Conservation (phyloP, 768 basidiomycete species). For the Pisolithus orientalis region DNA sequence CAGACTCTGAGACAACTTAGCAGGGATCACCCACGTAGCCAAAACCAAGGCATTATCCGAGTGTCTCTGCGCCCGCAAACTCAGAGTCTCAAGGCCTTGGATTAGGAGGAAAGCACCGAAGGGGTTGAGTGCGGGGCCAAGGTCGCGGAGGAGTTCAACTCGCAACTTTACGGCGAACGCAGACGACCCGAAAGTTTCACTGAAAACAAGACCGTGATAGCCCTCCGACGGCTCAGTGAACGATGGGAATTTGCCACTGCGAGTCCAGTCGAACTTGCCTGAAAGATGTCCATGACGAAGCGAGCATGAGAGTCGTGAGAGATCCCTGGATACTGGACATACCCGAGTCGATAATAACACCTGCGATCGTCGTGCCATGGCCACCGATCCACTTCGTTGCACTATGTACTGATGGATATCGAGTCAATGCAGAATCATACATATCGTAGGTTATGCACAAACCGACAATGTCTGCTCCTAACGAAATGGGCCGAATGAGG, state of each 20-base stretch:
- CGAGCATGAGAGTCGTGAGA: background rate
- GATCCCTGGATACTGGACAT: slow-evolving; percentile 8
- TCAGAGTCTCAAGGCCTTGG: slow-evolving; percentile 59
- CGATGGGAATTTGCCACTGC: slow-evolving; percentile 48
- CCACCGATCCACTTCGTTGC: slow-evolving; percentile 67
- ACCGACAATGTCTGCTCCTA: slow-evolving; percentile 53
- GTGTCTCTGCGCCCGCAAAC: slow-evolving; percentile 53
- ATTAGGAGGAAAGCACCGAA: slow-evolving; percentile 54
- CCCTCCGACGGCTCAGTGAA: slow-evolving; percentile 51
- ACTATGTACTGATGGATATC: slow-evolving; percentile 36
- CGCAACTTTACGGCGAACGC: slow-evolving; percentile 50
- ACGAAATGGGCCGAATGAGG: slow-evolving; percentile 45
- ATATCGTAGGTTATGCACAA: background rate
- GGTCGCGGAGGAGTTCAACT: slow-evolving; percentile 45
- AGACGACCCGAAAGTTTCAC: slow-evolving; percentile 44
- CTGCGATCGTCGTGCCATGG: slow-evolving; percentile 60
- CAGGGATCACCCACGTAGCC: slow-evolving; percentile 29
- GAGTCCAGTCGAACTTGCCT: slow-evolving; percentile 55
- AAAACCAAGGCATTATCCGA: slow-evolving; percentile 49
- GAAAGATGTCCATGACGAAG: background rate
- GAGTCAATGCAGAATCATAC: background rate
- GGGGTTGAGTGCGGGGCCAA: slow-evolving; percentile 49
- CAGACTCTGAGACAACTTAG: background rate
- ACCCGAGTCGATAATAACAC: slow-evolving; percentile 57
- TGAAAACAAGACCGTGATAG: slow-evolving; percentile 49